Percentiles rank a stretch among this genome's conserved stretches.
These are phyloP conservation scores for Hymenoscyphus albidus DNA, from an alignment of 2,329 filamentous ascomycete genomes.

Conservation along the genomic window DNA sequence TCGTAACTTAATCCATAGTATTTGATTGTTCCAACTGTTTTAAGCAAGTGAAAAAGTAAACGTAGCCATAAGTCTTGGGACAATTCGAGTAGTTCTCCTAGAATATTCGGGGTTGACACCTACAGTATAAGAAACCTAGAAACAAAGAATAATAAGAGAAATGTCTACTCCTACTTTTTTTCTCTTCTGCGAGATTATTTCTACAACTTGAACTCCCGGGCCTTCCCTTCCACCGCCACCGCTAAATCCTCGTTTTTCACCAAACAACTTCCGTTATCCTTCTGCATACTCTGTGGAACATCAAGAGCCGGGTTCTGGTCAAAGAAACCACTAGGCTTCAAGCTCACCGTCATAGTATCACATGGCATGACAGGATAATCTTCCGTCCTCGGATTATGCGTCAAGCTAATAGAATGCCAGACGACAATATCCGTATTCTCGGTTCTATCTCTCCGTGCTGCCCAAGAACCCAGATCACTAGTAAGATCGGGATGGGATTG, in stretches of 20 bases:
- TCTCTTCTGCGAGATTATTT: neutral
- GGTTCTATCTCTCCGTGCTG: conserved; percentile 79
- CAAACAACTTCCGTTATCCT: conserved; percentile 20
- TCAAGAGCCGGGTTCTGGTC: conserved; percentile 47
- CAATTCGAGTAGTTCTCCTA: too few species aligned
- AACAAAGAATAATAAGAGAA: neutral
- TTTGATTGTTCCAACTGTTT: too few species aligned
- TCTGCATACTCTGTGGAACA: conserved; percentile 35
- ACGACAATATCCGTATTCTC: conserved; percentile 85
- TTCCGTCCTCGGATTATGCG: conserved; percentile 81
- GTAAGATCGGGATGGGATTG: conserved; percentile 28
- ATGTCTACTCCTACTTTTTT: neutral
- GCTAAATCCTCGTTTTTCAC: conserved; percentile 18
- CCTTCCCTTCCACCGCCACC: conserved; percentile 8
- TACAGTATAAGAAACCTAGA: conserved; percentile 15
- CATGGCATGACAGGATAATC: conserved; percentile 87
- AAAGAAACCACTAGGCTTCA: conserved; percentile 51
- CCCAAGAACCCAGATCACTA: conserved; percentile 53
- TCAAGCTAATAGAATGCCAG: conserved; percentile 84
- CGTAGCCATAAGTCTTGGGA: too few species aligned
- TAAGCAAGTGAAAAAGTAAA: too few species aligned
- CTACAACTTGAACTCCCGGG: neutral
- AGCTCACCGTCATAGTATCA: conserved; percentile 71
- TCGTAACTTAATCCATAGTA: too few species aligned
- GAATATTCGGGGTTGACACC: neutral